Conservation (phyloP, 495 filamentous ascomycete species). For the Cryomyces antarcticus region DNA sequence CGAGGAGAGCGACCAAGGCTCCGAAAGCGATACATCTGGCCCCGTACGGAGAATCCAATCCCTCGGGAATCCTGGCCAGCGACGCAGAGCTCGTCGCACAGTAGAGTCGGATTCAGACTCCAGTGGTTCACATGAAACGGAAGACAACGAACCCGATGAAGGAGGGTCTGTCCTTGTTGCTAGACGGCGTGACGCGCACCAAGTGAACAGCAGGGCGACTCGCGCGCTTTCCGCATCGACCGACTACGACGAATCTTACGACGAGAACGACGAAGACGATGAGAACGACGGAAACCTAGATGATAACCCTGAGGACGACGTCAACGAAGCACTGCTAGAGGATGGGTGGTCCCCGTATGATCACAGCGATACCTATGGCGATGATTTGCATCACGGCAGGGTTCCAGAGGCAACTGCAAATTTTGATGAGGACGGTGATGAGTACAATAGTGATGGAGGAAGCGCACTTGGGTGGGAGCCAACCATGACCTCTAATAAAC, state of each 20-base stretch:
- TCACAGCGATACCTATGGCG: constrained; percentile 1
- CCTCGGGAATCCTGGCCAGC: background rate
- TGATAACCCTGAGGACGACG: background rate
- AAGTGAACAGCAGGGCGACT: too few relatives aligned
- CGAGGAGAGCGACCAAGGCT: background rate
- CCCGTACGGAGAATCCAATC: constrained; percentile 3
- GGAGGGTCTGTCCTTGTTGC: background rate
- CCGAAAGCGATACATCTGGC: constrained; percentile 5
- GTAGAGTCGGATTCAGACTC: constrained; percentile 11
- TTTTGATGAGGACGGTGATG: constrained; percentile 7
- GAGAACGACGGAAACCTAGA: background rate
- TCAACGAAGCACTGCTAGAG: background rate
- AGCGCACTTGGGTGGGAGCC: constrained; percentile 19
- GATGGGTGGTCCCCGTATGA: constrained; percentile 9
- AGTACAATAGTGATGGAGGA: constrained; percentile 14
- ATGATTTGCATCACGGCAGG: background rate
- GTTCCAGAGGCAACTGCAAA: constrained; percentile 7
- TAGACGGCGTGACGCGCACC: too few relatives aligned
- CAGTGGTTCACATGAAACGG: constrained; percentile 1
- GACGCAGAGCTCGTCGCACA: constrained; percentile 6
- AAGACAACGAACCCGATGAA: constrained; percentile 1
- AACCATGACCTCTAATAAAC: constrained; percentile 16
- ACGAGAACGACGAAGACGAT: background rate
- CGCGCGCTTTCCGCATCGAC: background rate
- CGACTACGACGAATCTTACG: background rate